Evolutionary conservation across 345 rosid species (phyloP).

Genomic region (Hirschfeldia incana): DNA sequence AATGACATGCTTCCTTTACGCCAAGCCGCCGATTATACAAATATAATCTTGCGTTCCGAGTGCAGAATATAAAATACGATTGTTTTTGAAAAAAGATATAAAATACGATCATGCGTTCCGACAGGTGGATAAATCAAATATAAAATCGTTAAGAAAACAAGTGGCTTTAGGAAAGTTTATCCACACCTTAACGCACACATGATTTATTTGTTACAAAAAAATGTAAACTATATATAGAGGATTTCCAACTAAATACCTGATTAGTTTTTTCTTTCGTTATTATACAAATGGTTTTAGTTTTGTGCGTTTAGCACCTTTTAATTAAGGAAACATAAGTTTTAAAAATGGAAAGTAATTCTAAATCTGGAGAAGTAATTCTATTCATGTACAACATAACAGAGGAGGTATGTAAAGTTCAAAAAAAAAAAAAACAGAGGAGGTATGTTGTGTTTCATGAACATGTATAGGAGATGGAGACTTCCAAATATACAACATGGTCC

Average conservation of each 20-base stretch:
- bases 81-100: not conserved
- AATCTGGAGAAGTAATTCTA: not conserved
- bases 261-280: not conserved
- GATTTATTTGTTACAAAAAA: not conserved
- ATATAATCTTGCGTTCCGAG: not conserved
- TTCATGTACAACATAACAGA: not conserved
- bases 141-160: not conserved
- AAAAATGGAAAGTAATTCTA: not conserved
- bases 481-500: not conserved
- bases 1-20: not conserved
- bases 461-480: not conserved
- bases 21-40: not conserved
- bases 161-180: not conserved
- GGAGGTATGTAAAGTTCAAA: not conserved
- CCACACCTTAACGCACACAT: not conserved
- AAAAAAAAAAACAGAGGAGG: not conserved
- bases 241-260: not conserved
- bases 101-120: not conserved
- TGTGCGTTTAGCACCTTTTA: not conserved
- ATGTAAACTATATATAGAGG: not conserved
- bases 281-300: not conserved
- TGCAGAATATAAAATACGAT: conserved; percentile 1
- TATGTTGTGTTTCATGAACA: not conserved
- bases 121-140: not conserved
- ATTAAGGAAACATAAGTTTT: not conserved